A percentile compares a stretch with the other conserved stretches of the same genome.
phyloP scores from a whole-genome alignment of 495 filamentous ascomycete genomes.

The Delitschia confertaspora region DNA sequence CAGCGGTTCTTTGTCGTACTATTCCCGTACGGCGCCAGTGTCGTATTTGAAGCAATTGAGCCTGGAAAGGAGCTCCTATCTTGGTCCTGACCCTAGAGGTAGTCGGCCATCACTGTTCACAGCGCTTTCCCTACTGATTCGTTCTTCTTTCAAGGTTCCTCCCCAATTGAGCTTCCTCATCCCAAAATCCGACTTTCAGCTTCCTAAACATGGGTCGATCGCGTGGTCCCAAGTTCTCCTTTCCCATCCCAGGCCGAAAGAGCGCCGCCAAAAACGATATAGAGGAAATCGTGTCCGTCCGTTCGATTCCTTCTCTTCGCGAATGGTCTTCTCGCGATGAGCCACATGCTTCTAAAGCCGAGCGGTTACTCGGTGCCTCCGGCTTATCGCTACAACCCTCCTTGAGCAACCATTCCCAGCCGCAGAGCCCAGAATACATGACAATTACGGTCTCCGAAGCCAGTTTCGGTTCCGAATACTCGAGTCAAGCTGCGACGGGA shows the following conservation, averaged over 20 bases:
- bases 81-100: slow-evolving; percentile 6
- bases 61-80: too few species aligned
- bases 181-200: neutral
- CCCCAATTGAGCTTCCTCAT: neutral
- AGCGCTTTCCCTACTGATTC: slow-evolving; percentile 1
- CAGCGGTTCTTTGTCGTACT: neutral
- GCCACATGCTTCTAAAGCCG: slow-evolving; percentile 17
- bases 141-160: too few species aligned
- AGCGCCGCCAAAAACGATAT: neutral
- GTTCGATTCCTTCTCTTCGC: slow-evolving; percentile 4
- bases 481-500: slow-evolving; percentile 12
- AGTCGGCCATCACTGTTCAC: neutral
- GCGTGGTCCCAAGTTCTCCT: slow-evolving; percentile 27
- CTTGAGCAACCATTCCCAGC: slow-evolving; percentile 7
- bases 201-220: slow-evolving; percentile 21
- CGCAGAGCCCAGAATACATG: slow-evolving; percentile 24
- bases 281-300: too few species aligned
- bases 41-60: slow-evolving; percentile 13
- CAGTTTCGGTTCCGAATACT: slow-evolving; percentile 25
- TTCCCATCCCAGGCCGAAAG: slow-evolving; percentile 26
- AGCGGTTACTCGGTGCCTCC: slow-evolving; percentile 21
- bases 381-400: slow-evolving; percentile 10
- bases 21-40: slow-evolving; percentile 6
- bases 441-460: slow-evolving; percentile 28
- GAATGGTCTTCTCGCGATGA: slow-evolving; percentile 21